Evolutionary conservation across 2,329 filamentous ascomycete species (phyloP), one percentile per base, ranked within the genome.

Genomic region (Drechmeria coniospora): DNA sequence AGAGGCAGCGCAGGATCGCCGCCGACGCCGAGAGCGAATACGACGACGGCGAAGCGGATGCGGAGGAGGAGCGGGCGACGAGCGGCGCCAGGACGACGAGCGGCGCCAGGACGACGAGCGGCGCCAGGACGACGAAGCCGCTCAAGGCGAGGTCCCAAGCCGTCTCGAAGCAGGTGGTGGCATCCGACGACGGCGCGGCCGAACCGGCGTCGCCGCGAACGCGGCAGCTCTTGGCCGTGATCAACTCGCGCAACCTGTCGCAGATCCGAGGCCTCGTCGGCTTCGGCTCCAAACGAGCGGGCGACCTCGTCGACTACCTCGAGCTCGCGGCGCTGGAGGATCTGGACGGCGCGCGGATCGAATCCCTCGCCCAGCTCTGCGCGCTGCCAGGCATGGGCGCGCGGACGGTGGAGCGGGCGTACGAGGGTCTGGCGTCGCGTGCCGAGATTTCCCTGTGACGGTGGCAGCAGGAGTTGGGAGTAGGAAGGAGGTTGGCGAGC

Each of bases 211-310:
- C 69, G 1, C 74, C 74, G 2, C 62, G 70, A 4, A 75, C 74
- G 6, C 61, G 61, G 35, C 65, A 68, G 33, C 54, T 84, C 3
- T 61, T 84, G 3, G 59, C 68, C 25, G 76, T 83, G 41, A 68
- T 84, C 52, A 84, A 84, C 56, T 80, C 75, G 13, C 65, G 74
- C 26, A 74, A 84, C 34, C 52, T 77, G 12, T 56, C 56, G 10
- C 60, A 68, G 44, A 83, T 84, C 49, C 68, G 66, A 41, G 55
- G 68, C 3, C 59, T 84, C 2, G 71, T 72, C 21, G 79, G 79
- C 2, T 74, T 84, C 8, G 79, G 79, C 1, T 61, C 70, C 2
- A 83, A 82, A 56, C 79, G 75, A 47, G 79, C 79, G 0, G 54
- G 59, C 23, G 69, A 73, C 36, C 46, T 74, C 19, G 61, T 74